phyloP scores from a whole-genome alignment of 2,329 filamentous ascomycete genomes.

The Neonectria coccinea region DNA sequence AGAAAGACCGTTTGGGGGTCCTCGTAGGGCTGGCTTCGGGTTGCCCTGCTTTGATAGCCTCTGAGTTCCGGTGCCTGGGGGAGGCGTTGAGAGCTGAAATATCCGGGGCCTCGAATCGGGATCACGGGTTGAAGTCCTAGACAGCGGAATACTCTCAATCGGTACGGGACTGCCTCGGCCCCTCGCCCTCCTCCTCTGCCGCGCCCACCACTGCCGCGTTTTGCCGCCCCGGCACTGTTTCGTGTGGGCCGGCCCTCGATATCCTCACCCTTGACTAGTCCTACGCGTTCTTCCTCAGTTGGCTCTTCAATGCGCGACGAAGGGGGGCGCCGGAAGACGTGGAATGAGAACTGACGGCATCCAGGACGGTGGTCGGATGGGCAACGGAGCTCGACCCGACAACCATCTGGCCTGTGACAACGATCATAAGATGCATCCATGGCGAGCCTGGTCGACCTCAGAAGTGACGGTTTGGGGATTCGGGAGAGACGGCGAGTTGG shows the following conservation, averaged over 20 bases:
- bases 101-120: constrained; percentile 65
- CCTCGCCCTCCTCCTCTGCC: too few relatives aligned
- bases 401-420: too few relatives aligned
- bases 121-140: constrained; percentile 56
- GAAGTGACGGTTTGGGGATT: constrained; percentile 29
- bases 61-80: constrained; percentile 67
- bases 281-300: too few relatives aligned
- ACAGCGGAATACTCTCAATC: constrained; percentile 38
- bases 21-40: constrained; percentile 63
- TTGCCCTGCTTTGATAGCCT: constrained; percentile 50
- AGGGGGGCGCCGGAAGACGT: too few relatives aligned
- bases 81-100: constrained; percentile 46
- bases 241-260: too few relatives aligned
- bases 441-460: constrained; percentile 30
- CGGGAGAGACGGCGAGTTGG: constrained; percentile 20
- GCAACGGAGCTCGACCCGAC: too few relatives aligned
- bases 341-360: too few relatives aligned
- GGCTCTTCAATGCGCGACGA: too few relatives aligned
- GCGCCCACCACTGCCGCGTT: too few relatives aligned
- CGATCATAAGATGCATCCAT: constrained; percentile 39
- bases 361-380: too few relatives aligned
- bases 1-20: constrained; percentile 70
- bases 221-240: too few relatives aligned
- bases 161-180: constrained; percentile 55
- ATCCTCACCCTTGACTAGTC: too few relatives aligned